Base-by-base conservation (phyloP, 1,284 basidiomycete genomes). In the Tranzscheliella williamsii region DNA sequence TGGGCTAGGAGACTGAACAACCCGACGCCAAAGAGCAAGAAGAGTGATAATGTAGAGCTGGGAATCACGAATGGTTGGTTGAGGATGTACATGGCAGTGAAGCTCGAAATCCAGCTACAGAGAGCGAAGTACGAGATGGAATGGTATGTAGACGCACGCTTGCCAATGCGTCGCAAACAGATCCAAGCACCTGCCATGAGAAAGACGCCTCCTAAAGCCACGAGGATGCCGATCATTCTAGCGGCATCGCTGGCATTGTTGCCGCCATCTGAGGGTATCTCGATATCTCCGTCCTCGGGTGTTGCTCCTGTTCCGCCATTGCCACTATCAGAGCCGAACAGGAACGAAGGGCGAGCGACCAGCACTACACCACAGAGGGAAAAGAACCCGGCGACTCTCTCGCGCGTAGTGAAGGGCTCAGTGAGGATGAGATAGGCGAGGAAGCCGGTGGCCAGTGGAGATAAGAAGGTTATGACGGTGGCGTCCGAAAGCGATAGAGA, bases 391-490 rank as follows among this genome's bases (percentile, higher is more conserved):
- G 88, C 86, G 15, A 85, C 34, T 2, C 83, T 81, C 74, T 91
- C 85, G 51, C 79, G 81, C 76, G 78, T 73, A 0, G 83, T 82
- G 57, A 88, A 85, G 0, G 76, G 79, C 71, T 91, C 89, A 17
- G 83, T 82, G 6, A 92, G 79, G 24, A 89, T 79, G 4, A 89
- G 49, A 5, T 84, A 83, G 0, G 86, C 89, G 3, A 86, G 78
- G 16, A 90, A 72, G 0, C 84, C 85, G 0, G 87, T 88, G 11
- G 83, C 81, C 45, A 85, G 82, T 0, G 90, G 90, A 1, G 83
- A 77, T 7, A 92, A 81, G 79, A 90, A 91, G 0, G 85, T 85
- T 37, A 92, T 80, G 13, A 88, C 86, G 0, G 85, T 86, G 0
- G 86, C 84, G 71, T 91, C 89, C 4, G 86, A 87, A 0, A 90